Base-by-base conservation (phyloP, 495 filamentous ascomycete species). In the Entonaema liquescens region DNA sequence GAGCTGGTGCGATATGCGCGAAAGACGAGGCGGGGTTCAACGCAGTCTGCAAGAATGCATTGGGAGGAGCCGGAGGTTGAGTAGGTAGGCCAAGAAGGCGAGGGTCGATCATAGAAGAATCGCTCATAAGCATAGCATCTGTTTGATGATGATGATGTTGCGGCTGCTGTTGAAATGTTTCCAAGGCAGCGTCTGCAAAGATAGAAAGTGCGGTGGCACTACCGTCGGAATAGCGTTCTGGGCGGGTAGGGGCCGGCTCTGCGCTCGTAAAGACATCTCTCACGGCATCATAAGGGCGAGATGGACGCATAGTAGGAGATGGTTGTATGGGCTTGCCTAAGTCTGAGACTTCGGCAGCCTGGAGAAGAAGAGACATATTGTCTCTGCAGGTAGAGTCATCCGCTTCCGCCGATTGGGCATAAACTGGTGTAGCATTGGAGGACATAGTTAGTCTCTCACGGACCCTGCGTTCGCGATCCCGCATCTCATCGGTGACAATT, bases 261-360 rank as follows among this genome's bases (percentile, higher is more conserved):
- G 65, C 75, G 50, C 74, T 78, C 12, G 78, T 79, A 62, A 84
- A 83, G 0, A 83, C 79, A 53, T 85, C 82, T 54, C 83, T 74
- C 28, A 85, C 81, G 15, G 82, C 82, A 61, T 85, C 83, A 68
- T 83, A 85, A 17, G 82, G 81, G 19, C 79, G 77, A 5, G 83
- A 80, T 15, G 70, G 52, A 44, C 73, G 69, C 36, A 69, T 25
- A n/a, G 60, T 66, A 8, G 71, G 53, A 3, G 56, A 8, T 11
- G 67, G 33, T 1, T 47, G 36, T 5, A 56, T 50, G 15, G 55
- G 53, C 6, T 65, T 44, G 21, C 59, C 56, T 33, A 17, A 2
- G 6, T 70, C 69, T 13, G 13, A 69, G 28, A 7, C 44, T 11
- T 36, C 63, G 25, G 77, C 82, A 26, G 82, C 76, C 26, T 73